Evolutionary conservation across 179 eudicot species (phyloP), one percentile per base, ranked within the genome.

Genomic region (Heliamphora pulchella): DNA sequence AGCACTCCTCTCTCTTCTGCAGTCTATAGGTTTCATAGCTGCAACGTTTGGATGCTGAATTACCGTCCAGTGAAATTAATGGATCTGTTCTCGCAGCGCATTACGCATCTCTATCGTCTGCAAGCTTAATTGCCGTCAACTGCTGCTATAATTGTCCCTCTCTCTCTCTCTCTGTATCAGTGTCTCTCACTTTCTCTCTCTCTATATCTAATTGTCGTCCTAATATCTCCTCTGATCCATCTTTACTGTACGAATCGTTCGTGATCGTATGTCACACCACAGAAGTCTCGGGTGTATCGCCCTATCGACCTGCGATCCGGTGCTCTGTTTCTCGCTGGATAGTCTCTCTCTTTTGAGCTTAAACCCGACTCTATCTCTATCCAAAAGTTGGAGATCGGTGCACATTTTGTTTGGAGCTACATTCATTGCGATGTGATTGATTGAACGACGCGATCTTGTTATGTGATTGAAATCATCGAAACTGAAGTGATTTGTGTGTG

Each of bases 291-390:
- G 64, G 18, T 58, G 59, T 7, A 18, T 61, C 80, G 83, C 58
- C 81, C 84, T 47, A 58, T 59, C 83, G 81, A 74, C 71, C 79
- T 71, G 76, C 79, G 81, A 72, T 81, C 82, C 73, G 76, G 67
- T 80, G 61, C 50, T 78, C 31, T 18, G 44, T 14, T 47, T 61
- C 59, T 76, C 54, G 14, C 54, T 9, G 63, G 77, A 73, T n/a
- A 73, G 62, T 31, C 31, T 31, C 31, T 51, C 54, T 61, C 4
- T 20, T 63, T 20, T 43, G 1, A 76, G 15, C 55, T 61, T 63
- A 6, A 77, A 51, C 47, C 59, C 11, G 48, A 39, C 5, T 3
- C 4, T 55, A 5, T 73, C 22, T 70, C 50, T 10, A 53, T 66
- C 54, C 20, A 0, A 58, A 78, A 54, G 76, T 39, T 20, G 65